A percentile compares a stretch with the other conserved stretches of the same genome.
Conservation (phyloP, 1,139 yeast species). For the Suhomyces coccinellae region DNA sequence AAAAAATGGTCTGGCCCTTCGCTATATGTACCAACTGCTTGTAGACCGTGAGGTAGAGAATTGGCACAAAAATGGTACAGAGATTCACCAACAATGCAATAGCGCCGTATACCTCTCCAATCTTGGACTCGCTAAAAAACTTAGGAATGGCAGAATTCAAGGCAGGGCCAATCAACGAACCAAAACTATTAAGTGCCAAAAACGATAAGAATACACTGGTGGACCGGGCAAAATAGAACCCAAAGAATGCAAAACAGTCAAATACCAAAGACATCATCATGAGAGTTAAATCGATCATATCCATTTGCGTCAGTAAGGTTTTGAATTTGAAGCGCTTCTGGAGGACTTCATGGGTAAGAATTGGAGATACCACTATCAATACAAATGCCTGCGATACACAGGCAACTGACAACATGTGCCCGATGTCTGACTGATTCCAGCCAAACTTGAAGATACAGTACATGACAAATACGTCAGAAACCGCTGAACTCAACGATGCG, state of each 20-base stretch:
- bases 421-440: slow-evolving; percentile 62
- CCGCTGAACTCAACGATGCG: slow-evolving; percentile 30
- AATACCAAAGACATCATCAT: slow-evolving; percentile 28
- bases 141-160: slow-evolving; percentile 52
- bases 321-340: slow-evolving; percentile 31
- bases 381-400: slow-evolving; percentile 47
- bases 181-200: slow-evolving; percentile 45
- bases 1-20: slow-evolving; percentile 12
- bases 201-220: slow-evolving; percentile 10
- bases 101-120: slow-evolving; percentile 58
- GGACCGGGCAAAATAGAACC: slow-evolving; percentile 14
- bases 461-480: slow-evolving; percentile 51
- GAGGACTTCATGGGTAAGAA: slow-evolving; percentile 30
- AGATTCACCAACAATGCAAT: slow-evolving; percentile 47
- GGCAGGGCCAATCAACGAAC: slow-evolving; percentile 46
- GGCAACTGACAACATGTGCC: slow-evolving; percentile 55
- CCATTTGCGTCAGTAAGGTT: slow-evolving; percentile 45
- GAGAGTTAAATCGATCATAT: slow-evolving; percentile 53
- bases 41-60: slow-evolving; percentile 40
- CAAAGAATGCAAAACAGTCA: slow-evolving; percentile 45
- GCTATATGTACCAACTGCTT: slow-evolving; percentile 17
- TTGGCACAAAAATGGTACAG: slow-evolving; percentile 39
- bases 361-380: slow-evolving; percentile 36
- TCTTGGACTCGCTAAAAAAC: slow-evolving; percentile 45
- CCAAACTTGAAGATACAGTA: slow-evolving; percentile 58